Base-by-base conservation (phyloP, 805 yeast genomes). In the Lipomyces anomalus region DNA sequence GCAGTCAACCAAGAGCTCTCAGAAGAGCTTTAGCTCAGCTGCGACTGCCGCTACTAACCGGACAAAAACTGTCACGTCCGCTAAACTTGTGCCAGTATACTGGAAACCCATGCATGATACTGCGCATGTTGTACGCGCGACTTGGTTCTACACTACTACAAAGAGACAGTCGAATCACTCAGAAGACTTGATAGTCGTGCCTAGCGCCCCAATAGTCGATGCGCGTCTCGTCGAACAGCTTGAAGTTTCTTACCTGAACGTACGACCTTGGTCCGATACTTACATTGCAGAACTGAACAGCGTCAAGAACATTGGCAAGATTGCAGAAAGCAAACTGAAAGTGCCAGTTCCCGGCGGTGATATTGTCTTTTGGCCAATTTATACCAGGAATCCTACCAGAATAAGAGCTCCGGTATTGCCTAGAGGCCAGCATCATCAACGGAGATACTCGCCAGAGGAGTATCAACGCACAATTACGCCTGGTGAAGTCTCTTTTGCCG, bases 101-200 rank as follows among this genome's bases (percentile, higher is more conserved):
- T 69, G 73, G 73, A 49, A 59, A 6, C 52, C 65, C 1, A 45
- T 59, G 35, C 55, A 55, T 29, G 61, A 61, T 33, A 53, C 63
- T 0, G 59, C 64, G n/a, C 56, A 56, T 37, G 69, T 67, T 1
- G 47, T 57, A 13, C 46, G 62, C 9, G 58, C 66, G 22, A 57
- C 59, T 11, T 69, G 73, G 73, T 66, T 69, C 34, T 64, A 65
- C 47, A 45, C 58, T 6, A 47, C 52, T n/a, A 53, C 66, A n/a
- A 56, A 61, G 2, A 57, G 43, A 28, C 40, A 38, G 17, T 39
- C 41, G 6, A 57, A 53, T 18, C 65, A 63, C 44, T 37, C 48
- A 2, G 48, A 42, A 4, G 59, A 57, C 38, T 50, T 62, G 5
- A 57, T 51, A 23, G 35, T 56, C 26, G 62, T 66, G 1, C 50